Percentiles rank a stretch among this genome's conserved stretches.
phyloP scores from a whole-genome alignment of 148 eudicot genomes.

The Vaccinium myrtillus region DNA sequence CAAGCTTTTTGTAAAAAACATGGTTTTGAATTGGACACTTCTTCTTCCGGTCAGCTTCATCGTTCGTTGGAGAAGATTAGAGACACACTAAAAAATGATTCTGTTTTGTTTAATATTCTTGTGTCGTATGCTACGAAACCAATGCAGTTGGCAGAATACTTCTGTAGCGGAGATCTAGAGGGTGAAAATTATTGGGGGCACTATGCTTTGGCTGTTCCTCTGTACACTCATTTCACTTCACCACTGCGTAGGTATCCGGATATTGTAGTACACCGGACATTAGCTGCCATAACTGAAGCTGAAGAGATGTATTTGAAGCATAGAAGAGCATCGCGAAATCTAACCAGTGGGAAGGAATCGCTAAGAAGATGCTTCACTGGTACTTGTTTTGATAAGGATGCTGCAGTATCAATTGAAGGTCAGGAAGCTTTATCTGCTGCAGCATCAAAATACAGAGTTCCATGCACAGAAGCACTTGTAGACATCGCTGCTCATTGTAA shows the following conservation, averaged over 20 bases:
- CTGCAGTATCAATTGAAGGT: conserved; percentile 46
- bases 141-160: conserved; percentile 86
- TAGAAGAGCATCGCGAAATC: conserved; percentile 22
- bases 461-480: conserved; percentile 48
- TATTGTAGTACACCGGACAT: conserved; percentile 75
- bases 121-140: conserved; percentile 76
- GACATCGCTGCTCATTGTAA: conserved; percentile 77
- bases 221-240: conserved; percentile 93
- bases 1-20: conserved; percentile 75
- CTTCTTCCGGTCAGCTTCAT: conserved; percentile 65
- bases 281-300: conserved; percentile 76
- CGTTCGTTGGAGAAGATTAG: conserved; percentile 61
- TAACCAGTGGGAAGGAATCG: conserved; percentile 12
- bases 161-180: conserved; percentile 73
- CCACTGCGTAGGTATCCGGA: conserved; percentile 92
- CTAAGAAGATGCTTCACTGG: conserved; percentile 58
- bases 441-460: conserved; percentile 54
- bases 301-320: conserved; percentile 55
- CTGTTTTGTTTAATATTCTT: conserved; percentile 66
- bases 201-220: conserved; percentile 83
- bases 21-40: conserved; percentile 66
- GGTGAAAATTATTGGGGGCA: conserved; percentile 61
- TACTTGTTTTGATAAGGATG: conserved; percentile 46
- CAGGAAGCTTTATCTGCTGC: conserved; percentile 57
- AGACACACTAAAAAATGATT: conserved; percentile 60